Percentiles rank a stretch among this genome's conserved stretches.
These are phyloP conservation scores for Coemansia sp. DNA, from an alignment of 192 early-diverging fungal genomes.

Conservation along the genomic window DNA sequence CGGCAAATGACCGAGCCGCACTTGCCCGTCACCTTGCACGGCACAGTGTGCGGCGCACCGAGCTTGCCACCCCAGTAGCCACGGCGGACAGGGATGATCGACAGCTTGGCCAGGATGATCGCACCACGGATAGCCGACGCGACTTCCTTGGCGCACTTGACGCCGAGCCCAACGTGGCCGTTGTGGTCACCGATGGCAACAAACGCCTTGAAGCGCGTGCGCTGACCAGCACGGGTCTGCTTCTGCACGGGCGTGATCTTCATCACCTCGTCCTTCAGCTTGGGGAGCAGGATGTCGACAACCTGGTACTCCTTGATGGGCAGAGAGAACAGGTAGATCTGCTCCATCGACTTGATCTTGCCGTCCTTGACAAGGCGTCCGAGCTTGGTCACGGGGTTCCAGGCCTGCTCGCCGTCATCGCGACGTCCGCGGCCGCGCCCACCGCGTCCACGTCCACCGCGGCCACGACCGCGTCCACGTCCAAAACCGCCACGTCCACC, in stretches of 20 bases:
- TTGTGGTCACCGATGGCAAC: slow-evolving; percentile 97
- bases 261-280: slow-evolving; percentile 99
- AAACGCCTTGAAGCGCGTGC: slow-evolving; percentile 99
- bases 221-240: slow-evolving; percentile 99
- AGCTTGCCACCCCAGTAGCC: slow-evolving; percentile 98
- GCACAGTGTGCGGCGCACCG: slow-evolving; percentile 97
- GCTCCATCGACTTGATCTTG: slow-evolving; percentile 96
- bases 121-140: slow-evolving; percentile 98
- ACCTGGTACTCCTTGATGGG: slow-evolving; percentile 99
- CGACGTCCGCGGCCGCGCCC: slow-evolving; percentile 78
- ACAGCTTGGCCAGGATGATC: slow-evolving; percentile 98
- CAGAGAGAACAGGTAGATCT: slow-evolving; percentile 97
- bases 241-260: slow-evolving; percentile 99
- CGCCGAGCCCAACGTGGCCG: slow-evolving; percentile 99
- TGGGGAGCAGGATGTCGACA: slow-evolving; percentile 92
- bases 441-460: slow-evolving; percentile 56
- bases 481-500: slow-evolving; percentile 52
- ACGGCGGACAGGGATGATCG: slow-evolving; percentile 96
- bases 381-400: slow-evolving; percentile 97
- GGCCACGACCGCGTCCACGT: slow-evolving; percentile 74
- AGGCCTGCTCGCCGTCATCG: slow-evolving; percentile 81
- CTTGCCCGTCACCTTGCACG: slow-evolving; percentile 95
- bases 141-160: slow-evolving; percentile 99
- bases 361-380: slow-evolving; percentile 98
- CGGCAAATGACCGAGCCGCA: slow-evolving; percentile 92